Evolutionary conservation across 2,329 filamentous ascomycete genomes (phyloP).

Genomic region (Helminthosporium solani): DNA sequence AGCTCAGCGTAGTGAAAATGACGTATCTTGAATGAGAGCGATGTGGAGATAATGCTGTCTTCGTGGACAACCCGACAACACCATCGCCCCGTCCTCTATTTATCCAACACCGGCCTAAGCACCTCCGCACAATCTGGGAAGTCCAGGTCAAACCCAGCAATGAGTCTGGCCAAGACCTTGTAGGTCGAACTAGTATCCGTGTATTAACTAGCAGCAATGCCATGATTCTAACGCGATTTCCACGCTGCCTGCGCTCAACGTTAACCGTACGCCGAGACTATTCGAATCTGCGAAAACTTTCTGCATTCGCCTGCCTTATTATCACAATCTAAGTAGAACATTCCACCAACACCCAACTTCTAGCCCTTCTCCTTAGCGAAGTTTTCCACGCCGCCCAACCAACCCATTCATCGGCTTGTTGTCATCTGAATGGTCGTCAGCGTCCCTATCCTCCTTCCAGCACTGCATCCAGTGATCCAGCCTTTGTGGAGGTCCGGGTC

Average conservation of each 20-base stretch:
- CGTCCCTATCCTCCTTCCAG: slow-evolving; percentile 6
- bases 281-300: slow-evolving; percentile 2
- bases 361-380: slow-evolving; percentile 3
- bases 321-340: slow-evolving; percentile 5
- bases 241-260: neutral
- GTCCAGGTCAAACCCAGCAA: slow-evolving; percentile 5
- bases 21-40: slow-evolving; percentile 6
- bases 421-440: slow-evolving; percentile 7
- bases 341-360: slow-evolving; percentile 2
- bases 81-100: slow-evolving; percentile 3
- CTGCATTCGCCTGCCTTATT: neutral
- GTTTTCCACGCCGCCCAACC: slow-evolving; percentile 2
- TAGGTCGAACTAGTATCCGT: slow-evolving; percentile 8
- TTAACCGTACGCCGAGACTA: slow-evolving; percentile 1
- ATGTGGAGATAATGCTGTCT: slow-evolving; percentile 10
- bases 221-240: slow-evolving; percentile 4
- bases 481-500: slow-evolving; percentile 7
- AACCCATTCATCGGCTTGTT: slow-evolving; percentile 7
- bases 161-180: slow-evolving; percentile 6
- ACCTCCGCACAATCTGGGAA: slow-evolving; percentile 1
- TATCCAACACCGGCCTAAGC: slow-evolving; percentile 5
- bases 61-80: slow-evolving; percentile 2
- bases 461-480: slow-evolving; percentile 6
- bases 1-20: slow-evolving; percentile 8
- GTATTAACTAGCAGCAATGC: slow-evolving; percentile 3